Evolutionary conservation across 768 basidiomycete genomes (phyloP), one percentile per base, ranked within the genome.

Genomic region (Pluteus cervinus): DNA sequence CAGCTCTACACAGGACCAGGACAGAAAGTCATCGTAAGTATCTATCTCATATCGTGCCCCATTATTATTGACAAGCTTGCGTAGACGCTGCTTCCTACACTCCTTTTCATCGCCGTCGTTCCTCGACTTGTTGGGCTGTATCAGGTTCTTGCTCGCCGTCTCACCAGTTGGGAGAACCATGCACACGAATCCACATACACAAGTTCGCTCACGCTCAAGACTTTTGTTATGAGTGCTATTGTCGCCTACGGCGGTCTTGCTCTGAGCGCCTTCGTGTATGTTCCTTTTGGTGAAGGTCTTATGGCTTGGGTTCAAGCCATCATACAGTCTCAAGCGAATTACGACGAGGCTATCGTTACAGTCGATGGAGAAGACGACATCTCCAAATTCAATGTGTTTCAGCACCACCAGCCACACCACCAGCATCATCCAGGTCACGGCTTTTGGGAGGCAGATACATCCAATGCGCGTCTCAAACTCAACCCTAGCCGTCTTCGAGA

Each of bases 111-210:
- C 5, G 67, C 76, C 0, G 61, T 93, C 8, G 82, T 98, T 0
- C 96, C 94, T 0, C 75, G 76, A 26, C 68, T 97, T 12, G 71
- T 93, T 2, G 73, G 69, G 1, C 54, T 84, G 6, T 94, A 90
- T 57, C 81, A 86, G 47, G 47, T 61, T 4, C 68, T 80, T 33
- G 87, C 89, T 1, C 65, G 63, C 34, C 62, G 68, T 12, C 69
- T 97, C 37, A 91, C 92, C 0, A 61, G 72, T 29, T 93, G 89
- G 87, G 94, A 99, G 63, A 93, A 96, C 53, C 92, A 97, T 54
- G 69, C 75, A 1, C 86, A 86, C 47, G 76, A 84, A 45, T 82
- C 82, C 2, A 75, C 76, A 2, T 78, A 89, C 54, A 75, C 79
- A 41, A 74, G 78, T 5, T 88, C 86, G 12, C 70, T 96, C 17